Percentiles rank a stretch among this genome's conserved stretches.
Evolutionary conservation across 768 basidiomycete genomes (phyloP).

Genomic region (Amanita thiersii): DNA sequence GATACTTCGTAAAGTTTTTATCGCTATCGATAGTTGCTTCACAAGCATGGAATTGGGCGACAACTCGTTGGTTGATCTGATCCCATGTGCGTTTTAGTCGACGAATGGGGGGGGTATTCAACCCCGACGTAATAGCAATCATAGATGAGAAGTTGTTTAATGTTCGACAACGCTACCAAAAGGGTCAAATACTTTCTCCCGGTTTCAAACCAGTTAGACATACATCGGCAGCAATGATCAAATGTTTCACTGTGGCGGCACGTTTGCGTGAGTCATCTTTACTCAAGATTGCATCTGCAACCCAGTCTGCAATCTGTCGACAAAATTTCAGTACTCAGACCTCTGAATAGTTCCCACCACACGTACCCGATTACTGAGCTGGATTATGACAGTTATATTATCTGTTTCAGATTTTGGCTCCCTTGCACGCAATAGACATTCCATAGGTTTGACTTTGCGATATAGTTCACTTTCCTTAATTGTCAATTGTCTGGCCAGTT

Average conservation of each 20-base stretch:
- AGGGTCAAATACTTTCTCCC: neutral
- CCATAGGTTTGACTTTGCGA: constrained; percentile 81
- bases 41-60: constrained; percentile 67
- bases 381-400: constrained; percentile 83
- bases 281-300: constrained; percentile 73
- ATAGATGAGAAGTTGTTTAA: constrained; percentile 96
- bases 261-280: constrained; percentile 81
- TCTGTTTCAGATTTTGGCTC: constrained; percentile 72
- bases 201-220: constrained; percentile 21
- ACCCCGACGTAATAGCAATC: constrained; percentile 90
- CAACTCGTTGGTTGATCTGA: constrained; percentile 66
- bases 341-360: too few species aligned
- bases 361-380: constrained; percentile 77
- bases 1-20: constrained; percentile 92
- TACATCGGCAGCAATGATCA: constrained; percentile 89
- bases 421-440: constrained; percentile 80
- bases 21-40: constrained; percentile 89
- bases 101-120: constrained; percentile 89
- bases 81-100: constrained; percentile 94
- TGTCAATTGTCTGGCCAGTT: constrained; percentile 89
- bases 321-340: too few species aligned
- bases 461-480: constrained; percentile 85
- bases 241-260: constrained; percentile 76
- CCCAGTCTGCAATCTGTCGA: constrained; percentile 92
- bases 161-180: constrained; percentile 70